Evolutionary conservation across 2,329 filamentous ascomycete species (phyloP), one percentile per base, ranked within the genome.

Genomic region (Bimuria novae-zelandiae): DNA sequence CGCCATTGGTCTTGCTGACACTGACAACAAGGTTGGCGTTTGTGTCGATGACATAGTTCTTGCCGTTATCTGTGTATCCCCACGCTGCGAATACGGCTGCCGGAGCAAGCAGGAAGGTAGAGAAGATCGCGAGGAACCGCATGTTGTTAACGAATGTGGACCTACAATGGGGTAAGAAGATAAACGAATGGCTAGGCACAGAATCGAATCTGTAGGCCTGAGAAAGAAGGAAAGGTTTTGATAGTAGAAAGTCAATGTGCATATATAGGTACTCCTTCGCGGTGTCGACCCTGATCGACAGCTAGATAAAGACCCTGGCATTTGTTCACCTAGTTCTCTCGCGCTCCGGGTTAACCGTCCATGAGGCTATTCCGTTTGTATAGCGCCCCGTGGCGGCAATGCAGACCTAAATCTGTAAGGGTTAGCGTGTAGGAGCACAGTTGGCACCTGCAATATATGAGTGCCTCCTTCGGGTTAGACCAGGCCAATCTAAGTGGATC

Each of bases 1-100:
- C 84, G 55, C 83, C 85, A 66, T 76, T 85, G 16, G 75, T 76
- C 55, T 79, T 64, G 59, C 61, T 65, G 49, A 68, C 63, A 10
- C 62, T 63, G 37, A 69, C 64, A 17, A 69, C 50, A 3, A 69
- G 59, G 6, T 64, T 64, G 6, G 63, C 61, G 17, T 60, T 59
- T 6, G 61, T 65, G 29, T 65, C 75, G 32, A 76, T 73, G n/a
- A 74, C 68, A 54, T 75, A 76, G 53, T 75, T 72, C 30, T 62
- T 68, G 21, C 68, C 72, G 45, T 71, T 64, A 21, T 77, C 75
- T 1, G 67, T 72, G 57, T 72, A 77, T 21, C 75, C 75, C 63
- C 72, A 77, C 6, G 68, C 71, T 29, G 75, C 75, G 3, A 70
- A 63, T 19, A 68, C 74, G 55, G 62, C 25, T 59, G 66, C 58